Evolutionary conservation across 1,139 yeast genomes (phyloP), one percentile per base, ranked within the genome.

Genomic region (Taphrina deformans): DNA sequence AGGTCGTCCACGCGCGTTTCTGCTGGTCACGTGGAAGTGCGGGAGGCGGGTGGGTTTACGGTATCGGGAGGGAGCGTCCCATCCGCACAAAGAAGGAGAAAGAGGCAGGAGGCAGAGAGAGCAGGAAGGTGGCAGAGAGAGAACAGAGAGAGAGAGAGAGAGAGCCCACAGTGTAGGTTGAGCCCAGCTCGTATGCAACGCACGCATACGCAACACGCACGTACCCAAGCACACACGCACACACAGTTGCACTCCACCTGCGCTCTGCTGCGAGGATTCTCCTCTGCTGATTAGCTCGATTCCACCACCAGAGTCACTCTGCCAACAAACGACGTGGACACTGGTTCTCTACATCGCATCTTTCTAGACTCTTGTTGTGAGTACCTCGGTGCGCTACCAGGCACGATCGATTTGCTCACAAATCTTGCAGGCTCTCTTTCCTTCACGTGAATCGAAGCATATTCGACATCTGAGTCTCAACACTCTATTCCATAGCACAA

Each of bases 211-310:
- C 33, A 16, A 38, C n/a, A n/a, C n/a, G 45, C 45, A 12, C 45
- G 18, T 18, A 40, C 45, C 18, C 45, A 40, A 40, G 16, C 48
- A n/a, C 48, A 10, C 48, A 44, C 48, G 48, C 48, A 21, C 48
- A 23, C 48, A 44, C 48, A 23, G 48, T 27, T 23, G 27, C 48
- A 44, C 48, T 44, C 48, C 48, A 38, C 41, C 41, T 38, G 41
- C 18, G 41, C 41, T 12, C n/a, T n/a, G 16, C 18, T 38, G 41
- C 41, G 41, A 38, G 18, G 16, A 12, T 38, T 38, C 41, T 31
- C 35, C 35, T 14, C 41, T 38, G 41, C 16, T 38, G 6, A 10
- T 29, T 6, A 6, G 6, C 33, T 6, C 10, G 33, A 29, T 29
- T 29, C 6, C 33, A 29, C 9, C 10, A 6, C 33, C 44, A 38